Evolutionary conservation across 2,329 filamentous ascomycete species (phyloP).

Genomic region (Ophiostoma sp.): DNA sequence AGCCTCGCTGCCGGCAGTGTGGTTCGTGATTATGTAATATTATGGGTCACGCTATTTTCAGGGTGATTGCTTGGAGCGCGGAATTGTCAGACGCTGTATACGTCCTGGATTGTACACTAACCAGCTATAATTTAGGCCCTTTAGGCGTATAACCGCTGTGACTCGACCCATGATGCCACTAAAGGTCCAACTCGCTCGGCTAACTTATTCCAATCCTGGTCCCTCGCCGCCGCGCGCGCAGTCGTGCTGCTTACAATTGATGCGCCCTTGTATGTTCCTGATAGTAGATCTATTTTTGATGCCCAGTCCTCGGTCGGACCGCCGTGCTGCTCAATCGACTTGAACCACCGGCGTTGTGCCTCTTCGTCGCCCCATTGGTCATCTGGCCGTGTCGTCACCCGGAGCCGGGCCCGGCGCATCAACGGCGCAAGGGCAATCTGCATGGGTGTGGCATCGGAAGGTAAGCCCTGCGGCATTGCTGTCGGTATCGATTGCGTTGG

Average conservation of each 20-base stretch:
- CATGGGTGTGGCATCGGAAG: conserved; percentile 37
- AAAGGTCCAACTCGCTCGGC: conserved; percentile 50
- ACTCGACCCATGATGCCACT: conserved; percentile 54
- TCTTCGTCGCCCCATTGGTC: conserved; percentile 54
- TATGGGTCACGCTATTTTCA: not conserved
- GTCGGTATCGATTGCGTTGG: not conserved
- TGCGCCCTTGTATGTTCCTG: conserved; percentile 40
- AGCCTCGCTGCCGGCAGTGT: not conserved
- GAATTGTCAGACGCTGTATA: not conserved
- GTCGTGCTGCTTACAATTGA: conserved; percentile 54
- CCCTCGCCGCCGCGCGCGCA: conserved; percentile 53
- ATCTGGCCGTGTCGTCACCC: conserved; percentile 59
- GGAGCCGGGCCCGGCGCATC: conserved; percentile 55
- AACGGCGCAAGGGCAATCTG: conserved; percentile 56
- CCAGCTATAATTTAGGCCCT: not conserved
- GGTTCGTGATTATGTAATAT: conserved; percentile 13
- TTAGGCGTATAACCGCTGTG: conserved; percentile 32
- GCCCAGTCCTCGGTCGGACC: conserved; percentile 54
- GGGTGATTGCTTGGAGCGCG: not conserved
- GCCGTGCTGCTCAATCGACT: conserved; percentile 41
- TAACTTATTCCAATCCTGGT: conserved; percentile 45
- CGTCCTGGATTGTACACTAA: not conserved
- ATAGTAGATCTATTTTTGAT: conserved; percentile 54
- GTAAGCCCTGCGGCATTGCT: conserved; percentile 9
- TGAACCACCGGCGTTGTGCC: conserved; percentile 52